phyloP scores from a whole-genome alignment of 2,329 filamentous ascomycete species.

The Purpureocillium takamizusanense region DNA sequence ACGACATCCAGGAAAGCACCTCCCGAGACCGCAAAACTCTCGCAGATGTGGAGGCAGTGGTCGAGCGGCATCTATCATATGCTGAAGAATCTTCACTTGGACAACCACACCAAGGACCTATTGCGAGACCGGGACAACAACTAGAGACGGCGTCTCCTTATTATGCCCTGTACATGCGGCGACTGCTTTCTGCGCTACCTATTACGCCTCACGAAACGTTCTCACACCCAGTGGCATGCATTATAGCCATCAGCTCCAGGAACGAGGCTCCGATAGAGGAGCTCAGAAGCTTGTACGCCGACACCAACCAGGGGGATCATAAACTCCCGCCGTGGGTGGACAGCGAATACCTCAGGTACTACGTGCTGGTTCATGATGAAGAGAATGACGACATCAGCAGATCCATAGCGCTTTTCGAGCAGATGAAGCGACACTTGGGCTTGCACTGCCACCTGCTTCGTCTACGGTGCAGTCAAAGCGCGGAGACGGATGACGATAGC shows the following conservation, averaged over 20 bases:
- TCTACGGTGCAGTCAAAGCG: conserved; percentile 74
- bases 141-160: conserved; percentile 60
- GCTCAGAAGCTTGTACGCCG: conserved; percentile 71
- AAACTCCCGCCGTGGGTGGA: conserved; percentile 79
- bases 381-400: conserved; percentile 87
- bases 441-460: conserved; percentile 89
- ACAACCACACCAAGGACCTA: conserved; percentile 23
- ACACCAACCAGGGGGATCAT: conserved; percentile 69
- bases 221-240: conserved; percentile 84
- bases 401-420: conserved; percentile 85
- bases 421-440: conserved; percentile 98
- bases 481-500: conserved; percentile 86
- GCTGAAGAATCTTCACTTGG: conserved; percentile 52
- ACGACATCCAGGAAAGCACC: conserved; percentile 16
- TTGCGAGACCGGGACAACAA: conserved; percentile 32
- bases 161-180: conserved; percentile 75
- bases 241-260: conserved; percentile 90
- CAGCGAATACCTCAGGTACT: conserved; percentile 88
- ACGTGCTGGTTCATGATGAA: conserved; percentile 93
- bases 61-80: conserved; percentile 70
- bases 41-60: conserved; percentile 66
- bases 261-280: conserved; percentile 80
- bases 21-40: conserved; percentile 28
- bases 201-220: conserved; percentile 86
- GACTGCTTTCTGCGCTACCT: conserved; percentile 71